Percentiles rank a stretch among this genome's conserved stretches.
phyloP scores from a whole-genome alignment of 2,329 filamentous ascomycete genomes.

The Sporothrix curviconia region DNA sequence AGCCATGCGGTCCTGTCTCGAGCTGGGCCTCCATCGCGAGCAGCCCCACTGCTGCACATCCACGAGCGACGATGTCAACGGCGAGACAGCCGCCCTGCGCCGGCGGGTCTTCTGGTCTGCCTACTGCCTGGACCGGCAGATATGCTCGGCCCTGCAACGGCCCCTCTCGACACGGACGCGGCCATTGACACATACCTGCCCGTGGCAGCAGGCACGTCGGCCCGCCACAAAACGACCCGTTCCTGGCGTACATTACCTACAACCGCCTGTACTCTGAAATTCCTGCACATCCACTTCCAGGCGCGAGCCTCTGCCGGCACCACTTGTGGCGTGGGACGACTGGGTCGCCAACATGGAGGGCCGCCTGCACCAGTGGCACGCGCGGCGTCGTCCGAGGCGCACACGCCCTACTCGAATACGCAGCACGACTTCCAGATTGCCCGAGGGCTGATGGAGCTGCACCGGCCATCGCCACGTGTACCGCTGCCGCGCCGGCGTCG shows the following conservation, averaged over 20 bases:
- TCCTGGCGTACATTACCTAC: slow-evolving; percentile 12
- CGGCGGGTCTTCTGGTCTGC: slow-evolving; percentile 18
- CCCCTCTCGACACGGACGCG: slow-evolving; percentile 14
- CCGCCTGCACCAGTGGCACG: slow-evolving; percentile 12
- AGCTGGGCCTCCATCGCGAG: slow-evolving; percentile 16
- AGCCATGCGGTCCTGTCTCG: slow-evolving; percentile 18
- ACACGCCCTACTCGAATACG: not conserved
- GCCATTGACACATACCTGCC: slow-evolving; percentile 13
- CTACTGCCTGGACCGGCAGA: slow-evolving; percentile 18
- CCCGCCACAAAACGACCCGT: slow-evolving; percentile 1
- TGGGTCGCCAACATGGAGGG: slow-evolving; percentile 17
- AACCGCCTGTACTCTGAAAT: slow-evolving; percentile 16
- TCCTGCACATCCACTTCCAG: slow-evolving; percentile 18
- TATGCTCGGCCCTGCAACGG: slow-evolving; percentile 18
- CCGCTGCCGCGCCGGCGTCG: slow-evolving; percentile 12
- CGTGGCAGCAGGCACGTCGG: not conserved
- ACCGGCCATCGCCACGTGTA: slow-evolving; percentile 17
- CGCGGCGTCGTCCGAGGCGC: not conserved
- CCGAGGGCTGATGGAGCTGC: slow-evolving; percentile 14
- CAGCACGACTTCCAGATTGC: slow-evolving; percentile 10
- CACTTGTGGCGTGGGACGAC: slow-evolving; percentile 14
- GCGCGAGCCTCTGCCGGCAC: slow-evolving; percentile 12
- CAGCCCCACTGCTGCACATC: not conserved
- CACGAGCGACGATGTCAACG: not conserved
- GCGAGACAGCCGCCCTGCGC: slow-evolving; percentile 1